These are phyloP conservation scores for Suillus bovinus DNA, from an alignment of 768 basidiomycete species.

Conservation along the genomic window DNA sequence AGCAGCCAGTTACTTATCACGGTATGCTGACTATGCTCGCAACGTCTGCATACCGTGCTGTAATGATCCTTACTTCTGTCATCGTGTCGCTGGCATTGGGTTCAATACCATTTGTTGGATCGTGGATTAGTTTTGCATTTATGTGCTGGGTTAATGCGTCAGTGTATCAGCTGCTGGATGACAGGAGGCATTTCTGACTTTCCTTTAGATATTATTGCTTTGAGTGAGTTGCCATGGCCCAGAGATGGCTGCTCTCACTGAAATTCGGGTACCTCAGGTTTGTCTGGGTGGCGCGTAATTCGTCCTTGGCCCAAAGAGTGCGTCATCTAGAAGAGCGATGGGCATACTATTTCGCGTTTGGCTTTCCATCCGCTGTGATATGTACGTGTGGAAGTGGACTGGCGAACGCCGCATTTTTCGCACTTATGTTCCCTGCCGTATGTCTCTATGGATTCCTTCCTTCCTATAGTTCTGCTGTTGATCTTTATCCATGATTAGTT, in stretches of 20 bases:
- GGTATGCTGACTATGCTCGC: conserved; percentile 75
- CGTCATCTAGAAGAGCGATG: conserved; percentile 84
- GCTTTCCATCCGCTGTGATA: conserved; percentile 71
- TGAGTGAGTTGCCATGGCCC: conserved; percentile 48
- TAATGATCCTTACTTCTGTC: conserved; percentile 81
- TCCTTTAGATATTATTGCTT: conserved; percentile 82
- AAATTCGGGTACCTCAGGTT: conserved; percentile 48
- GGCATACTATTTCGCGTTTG: conserved; percentile 87
- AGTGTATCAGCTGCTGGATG: conserved; percentile 37
- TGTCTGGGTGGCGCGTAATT: conserved; percentile 74
- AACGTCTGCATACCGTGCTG: conserved; percentile 76
- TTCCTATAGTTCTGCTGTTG: conserved; percentile 7
- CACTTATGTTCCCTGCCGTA: conserved; percentile 78
- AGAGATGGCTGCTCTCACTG: conserved; percentile 13
- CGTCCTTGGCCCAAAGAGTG: conserved; percentile 67
- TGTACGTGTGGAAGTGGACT: conserved; percentile 75
- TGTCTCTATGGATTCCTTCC: conserved; percentile 25
- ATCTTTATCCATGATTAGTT: conserved; percentile 48
- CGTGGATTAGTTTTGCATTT: conserved; percentile 62
- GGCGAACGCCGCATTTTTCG: conserved; percentile 82
- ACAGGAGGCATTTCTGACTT: conserved; percentile 8
- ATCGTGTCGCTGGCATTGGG: conserved; percentile 64
- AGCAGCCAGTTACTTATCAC: conserved; percentile 59
- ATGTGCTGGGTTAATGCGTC: conserved; percentile 87
- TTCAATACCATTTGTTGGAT: conserved; percentile 66